Evolutionary conservation across 2,329 filamentous ascomycete genomes (phyloP).

Genomic region (Aspergillus costaricaensis): DNA sequence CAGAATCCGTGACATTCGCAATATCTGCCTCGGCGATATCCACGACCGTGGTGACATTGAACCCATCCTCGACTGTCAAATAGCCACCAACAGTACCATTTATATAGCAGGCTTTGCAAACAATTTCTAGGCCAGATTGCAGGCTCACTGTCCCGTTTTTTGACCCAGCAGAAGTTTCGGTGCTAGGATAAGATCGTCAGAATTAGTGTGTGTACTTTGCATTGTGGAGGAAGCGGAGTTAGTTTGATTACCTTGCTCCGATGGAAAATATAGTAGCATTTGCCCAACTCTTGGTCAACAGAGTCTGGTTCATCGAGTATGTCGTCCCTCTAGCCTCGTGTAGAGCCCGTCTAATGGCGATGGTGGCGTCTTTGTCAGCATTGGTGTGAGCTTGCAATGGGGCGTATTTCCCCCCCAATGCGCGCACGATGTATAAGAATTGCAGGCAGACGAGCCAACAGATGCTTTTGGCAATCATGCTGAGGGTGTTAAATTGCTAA

Average conservation of each 20-base stretch:
- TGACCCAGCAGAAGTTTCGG: not conserved
- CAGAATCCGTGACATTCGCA: constrained; percentile 3
- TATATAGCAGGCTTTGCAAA: constrained; percentile 11
- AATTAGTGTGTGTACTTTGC: not conserved
- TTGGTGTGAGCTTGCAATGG: not conserved
- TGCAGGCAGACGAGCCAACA: not conserved
- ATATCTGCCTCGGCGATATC: not conserved
- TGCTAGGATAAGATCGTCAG: not conserved
- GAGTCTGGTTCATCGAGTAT: constrained; percentile 2
- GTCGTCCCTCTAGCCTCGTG: not conserved
- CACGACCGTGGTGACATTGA: constrained; percentile 3
- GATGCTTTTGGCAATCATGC: not conserved
- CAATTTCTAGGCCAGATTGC: not conserved
- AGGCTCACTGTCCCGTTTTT: not conserved
- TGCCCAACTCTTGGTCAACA: constrained; percentile 5
- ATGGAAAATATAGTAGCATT: constrained; percentile 8
- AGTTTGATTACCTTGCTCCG: not conserved
- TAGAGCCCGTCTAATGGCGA: constrained; percentile 8
- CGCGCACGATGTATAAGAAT: not conserved
- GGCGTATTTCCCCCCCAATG: not conserved
- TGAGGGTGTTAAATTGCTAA: no score
- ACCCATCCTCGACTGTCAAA: not conserved
- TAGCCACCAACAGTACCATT: constrained; percentile 8
- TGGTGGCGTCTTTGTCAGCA: not conserved
- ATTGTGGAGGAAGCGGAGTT: not conserved